A percentile compares a stretch with the other conserved stretches of the same genome.
phyloP scores from a whole-genome alignment of 2,329 filamentous ascomycete species.

The Curvularia verruculosa region DNA sequence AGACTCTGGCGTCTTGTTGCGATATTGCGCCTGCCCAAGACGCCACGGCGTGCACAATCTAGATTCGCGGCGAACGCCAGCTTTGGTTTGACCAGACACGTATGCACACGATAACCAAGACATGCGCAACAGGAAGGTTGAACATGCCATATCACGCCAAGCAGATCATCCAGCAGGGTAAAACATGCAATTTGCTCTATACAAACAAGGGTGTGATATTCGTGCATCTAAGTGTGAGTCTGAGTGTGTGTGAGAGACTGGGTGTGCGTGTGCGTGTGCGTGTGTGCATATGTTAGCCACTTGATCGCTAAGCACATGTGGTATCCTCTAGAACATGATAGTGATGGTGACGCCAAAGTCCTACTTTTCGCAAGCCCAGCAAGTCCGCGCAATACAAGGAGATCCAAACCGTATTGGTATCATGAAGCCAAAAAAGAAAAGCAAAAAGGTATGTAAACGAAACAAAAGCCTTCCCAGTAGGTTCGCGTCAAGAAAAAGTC shows the following conservation, averaged over 20 bases:
- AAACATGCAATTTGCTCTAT: constrained; percentile 7
- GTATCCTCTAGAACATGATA: constrained; percentile 26
- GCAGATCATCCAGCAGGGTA: not conserved
- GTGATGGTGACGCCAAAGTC: constrained; percentile 19
- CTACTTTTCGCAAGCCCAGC: constrained; percentile 26
- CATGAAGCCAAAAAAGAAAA: constrained; percentile 21
- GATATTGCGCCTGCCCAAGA: not conserved
- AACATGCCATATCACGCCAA: not conserved
- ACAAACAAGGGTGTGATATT: constrained; percentile 23
- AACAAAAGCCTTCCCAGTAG: constrained; percentile 16
- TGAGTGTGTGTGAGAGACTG: constrained; percentile 23
- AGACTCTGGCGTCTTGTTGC: not conserved
- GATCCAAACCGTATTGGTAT: constrained; percentile 27
- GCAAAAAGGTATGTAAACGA: constrained; percentile 13
- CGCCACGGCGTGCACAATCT: not conserved
- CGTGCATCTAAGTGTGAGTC: constrained; percentile 29
- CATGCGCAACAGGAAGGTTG: not conserved
- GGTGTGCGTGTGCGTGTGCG: constrained; percentile 26
- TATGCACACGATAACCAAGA: not conserved
- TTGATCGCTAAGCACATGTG: constrained; percentile 24
- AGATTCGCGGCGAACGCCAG: constrained; percentile 2
- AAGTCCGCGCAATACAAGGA: constrained; percentile 14
- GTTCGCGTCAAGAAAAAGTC: constrained; percentile 3
- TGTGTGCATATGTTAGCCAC: constrained; percentile 16
- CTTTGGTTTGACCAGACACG: not conserved